Percentiles rank a stretch among this genome's conserved stretches.
Conservation (phyloP, 2,329 filamentous ascomycete genomes). For the Colletotrichum orchidophilum region DNA sequence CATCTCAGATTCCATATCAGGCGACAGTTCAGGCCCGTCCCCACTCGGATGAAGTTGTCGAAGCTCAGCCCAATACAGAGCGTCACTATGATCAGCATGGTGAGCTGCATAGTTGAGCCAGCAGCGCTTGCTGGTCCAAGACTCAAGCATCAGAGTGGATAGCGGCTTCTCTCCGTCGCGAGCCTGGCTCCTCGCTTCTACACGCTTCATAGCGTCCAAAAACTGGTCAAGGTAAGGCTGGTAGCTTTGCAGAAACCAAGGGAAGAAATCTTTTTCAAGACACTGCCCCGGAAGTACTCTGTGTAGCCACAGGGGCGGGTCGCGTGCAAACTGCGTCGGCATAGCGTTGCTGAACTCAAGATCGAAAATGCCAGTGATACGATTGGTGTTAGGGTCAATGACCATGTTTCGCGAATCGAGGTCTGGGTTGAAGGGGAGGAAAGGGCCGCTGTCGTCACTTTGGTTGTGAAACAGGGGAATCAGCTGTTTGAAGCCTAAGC, state of each 20-base stretch:
- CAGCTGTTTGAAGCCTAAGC: constrained; percentile 43
- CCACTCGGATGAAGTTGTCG: constrained; percentile 29
- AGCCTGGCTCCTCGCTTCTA: not conserved
- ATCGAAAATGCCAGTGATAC: constrained; percentile 49
- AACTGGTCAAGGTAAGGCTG: constrained; percentile 30
- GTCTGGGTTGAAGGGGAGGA: constrained; percentile 50
- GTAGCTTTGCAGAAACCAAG: constrained; percentile 31
- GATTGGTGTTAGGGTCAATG: constrained; percentile 44
- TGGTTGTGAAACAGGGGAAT: constrained; percentile 38
- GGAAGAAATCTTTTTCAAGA: constrained; percentile 37
- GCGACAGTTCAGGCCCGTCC: not conserved
- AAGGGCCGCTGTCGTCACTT: constrained; percentile 42
- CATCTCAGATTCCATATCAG: not conserved
- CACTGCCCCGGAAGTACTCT: constrained; percentile 36
- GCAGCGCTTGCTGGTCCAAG: constrained; percentile 31
- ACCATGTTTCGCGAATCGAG: constrained; percentile 51
- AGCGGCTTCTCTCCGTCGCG: not conserved
- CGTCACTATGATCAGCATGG: constrained; percentile 44
- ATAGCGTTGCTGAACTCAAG: constrained; percentile 52
- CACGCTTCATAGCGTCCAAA: constrained; percentile 21
- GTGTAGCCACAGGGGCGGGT: constrained; percentile 51
- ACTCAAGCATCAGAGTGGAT: constrained; percentile 25
- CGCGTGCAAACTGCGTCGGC: constrained; percentile 49
- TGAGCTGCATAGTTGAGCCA: constrained; percentile 11
- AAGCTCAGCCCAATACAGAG: constrained; percentile 43